A percentile compares a stretch with the other conserved stretches of the same genome.
phyloP scores from a whole-genome alignment of 2,329 filamentous ascomycete species.

The Apiospora pterosperma region DNA sequence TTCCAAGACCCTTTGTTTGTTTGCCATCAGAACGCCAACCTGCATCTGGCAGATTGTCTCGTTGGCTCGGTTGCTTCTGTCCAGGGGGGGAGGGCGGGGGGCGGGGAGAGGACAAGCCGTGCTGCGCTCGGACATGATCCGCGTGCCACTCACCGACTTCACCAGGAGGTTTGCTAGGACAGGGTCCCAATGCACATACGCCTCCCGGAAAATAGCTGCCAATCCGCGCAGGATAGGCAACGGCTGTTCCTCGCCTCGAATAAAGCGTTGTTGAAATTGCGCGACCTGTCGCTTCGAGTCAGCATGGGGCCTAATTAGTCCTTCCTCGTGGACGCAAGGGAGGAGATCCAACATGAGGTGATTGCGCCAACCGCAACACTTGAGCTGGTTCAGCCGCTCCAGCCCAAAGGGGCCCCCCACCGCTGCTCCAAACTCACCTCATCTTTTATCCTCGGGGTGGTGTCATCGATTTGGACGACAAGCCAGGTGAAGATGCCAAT shows the following conservation, averaged over 20 bases:
- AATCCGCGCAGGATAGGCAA: conserved; percentile 16
- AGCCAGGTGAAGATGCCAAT: conserved; percentile 20
- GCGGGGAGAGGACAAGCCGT: not conserved
- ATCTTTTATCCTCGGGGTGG: not conserved
- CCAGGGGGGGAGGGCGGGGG: not conserved
- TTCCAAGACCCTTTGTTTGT: not conserved
- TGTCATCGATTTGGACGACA: conserved; percentile 19
- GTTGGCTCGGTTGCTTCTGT: not conserved
- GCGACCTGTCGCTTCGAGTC: not conserved
- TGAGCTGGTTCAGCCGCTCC: not conserved
- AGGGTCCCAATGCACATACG: conserved; percentile 20
- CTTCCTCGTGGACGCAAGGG: not conserved
- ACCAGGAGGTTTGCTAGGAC: conserved; percentile 22
- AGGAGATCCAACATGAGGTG: not conserved
- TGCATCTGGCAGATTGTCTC: not conserved
- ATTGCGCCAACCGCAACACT: not conserved
- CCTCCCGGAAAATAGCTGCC: conserved; percentile 16
- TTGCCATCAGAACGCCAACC: not conserved
- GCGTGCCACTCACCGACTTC: not conserved
- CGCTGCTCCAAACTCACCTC: not conserved
- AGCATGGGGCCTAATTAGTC: no score
- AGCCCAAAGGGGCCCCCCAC: not conserved
- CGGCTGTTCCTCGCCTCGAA: not conserved
- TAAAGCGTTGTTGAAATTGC: not conserved
- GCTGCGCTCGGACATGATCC: no score